These are phyloP conservation scores for Echinochloa phyllopogon DNA, from an alignment of 176 grass and related monocot species.

Conservation along the genomic window DNA sequence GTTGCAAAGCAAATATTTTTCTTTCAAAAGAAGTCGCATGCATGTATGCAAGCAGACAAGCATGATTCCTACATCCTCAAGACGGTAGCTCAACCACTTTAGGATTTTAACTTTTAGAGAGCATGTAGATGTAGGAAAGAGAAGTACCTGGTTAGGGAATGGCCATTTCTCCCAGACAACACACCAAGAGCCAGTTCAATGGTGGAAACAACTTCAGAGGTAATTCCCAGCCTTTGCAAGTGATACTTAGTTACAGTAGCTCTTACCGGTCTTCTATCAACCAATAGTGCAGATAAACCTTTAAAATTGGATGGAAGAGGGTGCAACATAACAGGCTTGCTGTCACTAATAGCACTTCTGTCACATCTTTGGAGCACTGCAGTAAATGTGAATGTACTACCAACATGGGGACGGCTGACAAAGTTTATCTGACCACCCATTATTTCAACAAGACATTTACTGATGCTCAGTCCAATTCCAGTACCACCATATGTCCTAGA, in stretches of 20 bases:
- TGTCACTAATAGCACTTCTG: constrained; percentile 52
- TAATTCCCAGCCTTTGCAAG: constrained; percentile 83
- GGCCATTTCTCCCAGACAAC: constrained; percentile 66
- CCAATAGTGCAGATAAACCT: constrained; percentile 72
- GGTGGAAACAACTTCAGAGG: constrained; percentile 56
- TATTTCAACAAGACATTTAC: constrained; percentile 89
- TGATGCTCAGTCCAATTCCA: constrained; percentile 95
- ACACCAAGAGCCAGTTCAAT: constrained; percentile 54
- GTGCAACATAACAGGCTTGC: constrained; percentile 60
- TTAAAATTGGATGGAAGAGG: constrained; percentile 74
- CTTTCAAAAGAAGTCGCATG: background rate
- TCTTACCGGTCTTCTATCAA: constrained; percentile 84
- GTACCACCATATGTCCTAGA: constrained; percentile 92
- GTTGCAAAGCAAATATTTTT: background rate
- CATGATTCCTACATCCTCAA: constrained; percentile 15
- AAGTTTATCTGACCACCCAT: constrained; percentile 95
- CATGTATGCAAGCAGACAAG: constrained; percentile 2
- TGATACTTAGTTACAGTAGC: constrained; percentile 91
- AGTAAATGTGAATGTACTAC: constrained; percentile 96
- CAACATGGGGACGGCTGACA: constrained; percentile 68
- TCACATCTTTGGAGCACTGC: constrained; percentile 59
- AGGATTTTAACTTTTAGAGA: constrained; percentile 35
- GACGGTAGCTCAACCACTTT: constrained; percentile 20
- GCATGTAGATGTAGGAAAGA: background rate
- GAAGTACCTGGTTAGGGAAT: constrained; percentile 61